phyloP scores from a whole-genome alignment of 345 rosid genomes.

The Excoecaria cochinchinensis region DNA sequence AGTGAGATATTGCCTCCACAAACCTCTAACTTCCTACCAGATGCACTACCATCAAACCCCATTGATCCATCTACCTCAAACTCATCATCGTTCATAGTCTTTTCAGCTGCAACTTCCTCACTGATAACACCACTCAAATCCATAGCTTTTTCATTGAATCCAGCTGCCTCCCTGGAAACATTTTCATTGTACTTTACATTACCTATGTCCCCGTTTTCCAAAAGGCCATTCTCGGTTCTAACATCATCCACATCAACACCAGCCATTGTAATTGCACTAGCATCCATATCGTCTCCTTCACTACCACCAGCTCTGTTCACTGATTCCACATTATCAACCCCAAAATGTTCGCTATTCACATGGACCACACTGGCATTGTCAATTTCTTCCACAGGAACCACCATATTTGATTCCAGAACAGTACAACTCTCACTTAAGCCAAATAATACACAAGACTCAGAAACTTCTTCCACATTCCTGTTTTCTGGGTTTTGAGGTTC shows the following conservation, averaged over 20 bases:
- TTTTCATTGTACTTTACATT: slow-evolving; percentile 8
- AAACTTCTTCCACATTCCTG: slow-evolving; percentile 22
- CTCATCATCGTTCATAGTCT: slow-evolving; percentile 22
- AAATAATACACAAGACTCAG: slow-evolving; percentile 20
- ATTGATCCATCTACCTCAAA: slow-evolving; percentile 26
- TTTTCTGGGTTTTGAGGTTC: slow-evolving; percentile 8
- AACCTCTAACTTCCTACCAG: slow-evolving; percentile 44
- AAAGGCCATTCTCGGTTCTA: slow-evolving; percentile 17
- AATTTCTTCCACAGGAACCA: slow-evolving; percentile 17
- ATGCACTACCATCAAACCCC: slow-evolving; percentile 27
- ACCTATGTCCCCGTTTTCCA: slow-evolving; percentile 19
- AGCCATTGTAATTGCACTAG: slow-evolving; percentile 5
- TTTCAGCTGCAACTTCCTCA: slow-evolving; percentile 24
- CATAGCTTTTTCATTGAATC: slow-evolving; percentile 1
- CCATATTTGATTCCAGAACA: slow-evolving; percentile 23
- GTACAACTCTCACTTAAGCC: slow-evolving; percentile 23
- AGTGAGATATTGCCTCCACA: slow-evolving; percentile 59
- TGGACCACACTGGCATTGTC: slow-evolving; percentile 17
- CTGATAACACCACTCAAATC: slow-evolving; percentile 3
- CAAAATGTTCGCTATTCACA: slow-evolving; percentile 12
- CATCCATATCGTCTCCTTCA: slow-evolving; percentile 17
- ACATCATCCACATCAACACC: slow-evolving; percentile 21
- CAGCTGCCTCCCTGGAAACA: slow-evolving; percentile 1
- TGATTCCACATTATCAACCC: slow-evolving; percentile 8
- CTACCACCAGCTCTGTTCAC: slow-evolving; percentile 11